Conservation (phyloP, 805 yeast genomes). For the Yamadazyma tumulicola region DNA sequence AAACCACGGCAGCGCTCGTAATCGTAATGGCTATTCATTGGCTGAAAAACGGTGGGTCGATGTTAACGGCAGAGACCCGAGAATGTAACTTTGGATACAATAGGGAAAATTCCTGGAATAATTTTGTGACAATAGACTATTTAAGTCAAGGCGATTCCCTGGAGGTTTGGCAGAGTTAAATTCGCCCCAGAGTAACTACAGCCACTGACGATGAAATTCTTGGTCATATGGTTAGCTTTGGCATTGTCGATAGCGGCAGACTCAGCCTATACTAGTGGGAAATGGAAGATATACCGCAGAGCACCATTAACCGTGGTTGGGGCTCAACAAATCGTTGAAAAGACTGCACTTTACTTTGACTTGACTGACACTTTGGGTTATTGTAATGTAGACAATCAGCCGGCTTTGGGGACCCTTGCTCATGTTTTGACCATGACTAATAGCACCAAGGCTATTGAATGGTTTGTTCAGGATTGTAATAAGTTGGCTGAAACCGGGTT, state of each 20-base stretch:
- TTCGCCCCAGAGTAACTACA: not conserved
- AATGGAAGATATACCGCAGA: constrained; percentile 17
- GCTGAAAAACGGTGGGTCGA: too few relatives aligned
- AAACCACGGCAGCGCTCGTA: too few relatives aligned
- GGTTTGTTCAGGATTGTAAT: constrained; percentile 18
- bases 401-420: constrained; percentile 38
- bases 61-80: too few relatives aligned
- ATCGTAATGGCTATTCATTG: too few relatives aligned
- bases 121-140: too few relatives aligned
- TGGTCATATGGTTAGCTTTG: not conserved
- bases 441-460: constrained; percentile 17
- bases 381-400: constrained; percentile 33
- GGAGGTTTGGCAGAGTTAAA: too few relatives aligned
- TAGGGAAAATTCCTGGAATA: too few relatives aligned
- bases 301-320: constrained; percentile 24
- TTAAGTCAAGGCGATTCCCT: too few relatives aligned
- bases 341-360: constrained; percentile 23
- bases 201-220: not conserved
- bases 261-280: constrained; percentile 4
- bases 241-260: not conserved
- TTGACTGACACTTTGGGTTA: constrained; percentile 25
- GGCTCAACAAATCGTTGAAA: constrained; percentile 21
- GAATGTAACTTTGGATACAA: too few relatives aligned
- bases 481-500: constrained; percentile 22
- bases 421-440: constrained; percentile 24